These are phyloP conservation scores for Suillus variegatus DNA, from an alignment of 768 basidiomycete genomes.

Conservation along the genomic window DNA sequence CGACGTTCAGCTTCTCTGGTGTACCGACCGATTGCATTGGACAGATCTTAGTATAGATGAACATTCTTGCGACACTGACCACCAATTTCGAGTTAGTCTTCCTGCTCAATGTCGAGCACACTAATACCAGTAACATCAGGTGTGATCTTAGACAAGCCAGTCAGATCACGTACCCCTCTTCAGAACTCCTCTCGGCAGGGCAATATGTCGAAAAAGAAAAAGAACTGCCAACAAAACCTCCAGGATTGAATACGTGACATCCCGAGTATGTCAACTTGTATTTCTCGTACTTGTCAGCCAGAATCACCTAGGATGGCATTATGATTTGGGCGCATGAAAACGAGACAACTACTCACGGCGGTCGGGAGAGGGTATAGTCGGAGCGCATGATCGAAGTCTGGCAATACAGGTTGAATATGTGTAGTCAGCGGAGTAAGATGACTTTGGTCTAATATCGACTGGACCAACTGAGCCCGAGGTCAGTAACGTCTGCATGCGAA, in stretches of 20 bases:
- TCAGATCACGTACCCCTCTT: slow-evolving; percentile 63
- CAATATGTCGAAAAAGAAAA: slow-evolving; percentile 91
- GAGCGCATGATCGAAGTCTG: slow-evolving; percentile 90
- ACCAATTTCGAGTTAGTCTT: background rate
- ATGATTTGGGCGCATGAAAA: slow-evolving; percentile 12
- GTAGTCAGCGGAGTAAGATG: slow-evolving; percentile 89
- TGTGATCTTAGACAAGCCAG: background rate
- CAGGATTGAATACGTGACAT: slow-evolving; percentile 98
- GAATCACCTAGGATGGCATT: slow-evolving; percentile 59
- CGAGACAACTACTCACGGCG: slow-evolving; percentile 52
- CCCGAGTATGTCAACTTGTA: slow-evolving; percentile 97
- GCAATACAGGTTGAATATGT: slow-evolving; percentile 81
- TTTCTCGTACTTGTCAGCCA: slow-evolving; percentile 95
- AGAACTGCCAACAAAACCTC: slow-evolving; percentile 81
- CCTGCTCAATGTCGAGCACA: slow-evolving; percentile 1
- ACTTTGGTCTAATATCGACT: slow-evolving; percentile 92
- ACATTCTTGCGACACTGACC: background rate
- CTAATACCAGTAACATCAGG: background rate
- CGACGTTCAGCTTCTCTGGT: no score
- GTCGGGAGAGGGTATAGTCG: slow-evolving; percentile 95
- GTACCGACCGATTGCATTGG: background rate
- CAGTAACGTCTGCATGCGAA: slow-evolving; percentile 7
- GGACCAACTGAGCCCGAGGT: slow-evolving; percentile 71
- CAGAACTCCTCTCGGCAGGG: slow-evolving; percentile 81
- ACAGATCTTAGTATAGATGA: background rate